Base-by-base conservation (phyloP, 202 grass and related monocot species). In the Schoenoplectus tabernaemontani region DNA sequence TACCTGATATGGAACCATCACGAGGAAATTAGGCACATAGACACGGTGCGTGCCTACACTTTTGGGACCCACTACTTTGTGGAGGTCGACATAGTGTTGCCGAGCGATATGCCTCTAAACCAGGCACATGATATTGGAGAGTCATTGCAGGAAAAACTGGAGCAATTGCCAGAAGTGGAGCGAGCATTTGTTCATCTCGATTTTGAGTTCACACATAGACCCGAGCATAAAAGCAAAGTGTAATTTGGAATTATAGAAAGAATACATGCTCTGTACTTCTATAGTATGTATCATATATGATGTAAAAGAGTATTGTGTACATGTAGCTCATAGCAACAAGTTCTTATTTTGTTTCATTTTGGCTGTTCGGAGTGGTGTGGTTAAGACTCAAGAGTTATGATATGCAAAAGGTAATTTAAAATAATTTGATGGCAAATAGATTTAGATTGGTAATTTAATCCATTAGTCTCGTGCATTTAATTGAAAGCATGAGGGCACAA, bases 1-100 rank as follows among this genome's bases (percentile, higher is more conserved):
- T 97, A 97, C 73, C 84, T 97, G 30, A 90, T 92, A 47, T 97
- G 94, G 94, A 97, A 97, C 59, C 94, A 97, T 80, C 61, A 87
- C 1, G 67, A 90, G 79, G 76, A 87, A 81, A 97, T 93, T 81
- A 50, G 73, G 58, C 89, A 97, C 82, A 97, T 97, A 22, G 94
- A 97, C 86, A 97, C 94, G 0, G 91, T 97, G 38, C 67, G 91
- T 4, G 94, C 94, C 0, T 97, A 97, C 84, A 92, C 87, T 9
- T 92, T 93, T 22, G 91, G 91, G 5, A 88, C 89, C 10, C 89
- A 97, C 66, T 97, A 90, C 77, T 97, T 97, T 61, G 94, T 92
- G 57, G 94, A 97, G 76, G 94, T 92, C 50, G 94, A 97, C 77
- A 84, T 97, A 39, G 94, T 97, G 58, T 74, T 97, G 11, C 89